phyloP scores from a whole-genome alignment of 495 filamentous ascomycete species.

The Bombardia bombarda region DNA sequence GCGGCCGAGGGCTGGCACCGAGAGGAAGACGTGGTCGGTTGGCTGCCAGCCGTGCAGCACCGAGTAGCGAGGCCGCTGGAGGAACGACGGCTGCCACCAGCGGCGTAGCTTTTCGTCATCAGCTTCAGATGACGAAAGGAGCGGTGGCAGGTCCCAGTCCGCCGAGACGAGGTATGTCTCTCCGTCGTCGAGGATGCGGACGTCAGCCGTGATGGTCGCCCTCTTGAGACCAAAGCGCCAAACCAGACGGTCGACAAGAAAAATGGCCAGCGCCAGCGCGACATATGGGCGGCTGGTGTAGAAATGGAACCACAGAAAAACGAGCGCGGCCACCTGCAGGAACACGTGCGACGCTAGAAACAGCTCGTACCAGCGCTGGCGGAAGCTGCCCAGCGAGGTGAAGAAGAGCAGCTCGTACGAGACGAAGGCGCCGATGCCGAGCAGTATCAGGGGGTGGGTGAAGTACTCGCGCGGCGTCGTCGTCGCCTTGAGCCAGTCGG shows the following conservation, averaged over 20 bases:
- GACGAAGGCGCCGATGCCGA: slow-evolving; percentile 30
- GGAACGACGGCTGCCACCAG: slow-evolving; percentile 9
- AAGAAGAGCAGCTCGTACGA: slow-evolving; percentile 55
- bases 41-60: slow-evolving; percentile 46
- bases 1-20: slow-evolving; percentile 39
- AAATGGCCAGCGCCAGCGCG: slow-evolving; percentile 32
- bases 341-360: slow-evolving; percentile 36
- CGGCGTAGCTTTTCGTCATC: neutral
- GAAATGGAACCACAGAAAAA: slow-evolving; percentile 49
- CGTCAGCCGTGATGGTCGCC: slow-evolving; percentile 30
- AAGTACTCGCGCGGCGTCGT: slow-evolving; percentile 12
- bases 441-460: slow-evolving; percentile 26
- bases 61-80: slow-evolving; percentile 14
- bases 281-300: slow-evolving; percentile 21
- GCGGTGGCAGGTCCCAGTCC: slow-evolving; percentile 26
- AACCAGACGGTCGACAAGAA: slow-evolving; percentile 49
- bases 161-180: slow-evolving; percentile 42
- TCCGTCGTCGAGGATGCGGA: slow-evolving; percentile 30
- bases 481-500: slow-evolving; percentile 16
- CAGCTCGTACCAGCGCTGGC: slow-evolving; percentile 22
- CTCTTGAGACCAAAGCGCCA: slow-evolving; percentile 45
- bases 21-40: slow-evolving; percentile 53
- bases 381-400: slow-evolving; percentile 20
- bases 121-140: neutral
- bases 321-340: slow-evolving; percentile 42